Percentiles rank a stretch among this genome's conserved stretches.
Conservation (phyloP, 2,329 filamentous ascomycete species). For the Berkeleyomyces basicola region DNA sequence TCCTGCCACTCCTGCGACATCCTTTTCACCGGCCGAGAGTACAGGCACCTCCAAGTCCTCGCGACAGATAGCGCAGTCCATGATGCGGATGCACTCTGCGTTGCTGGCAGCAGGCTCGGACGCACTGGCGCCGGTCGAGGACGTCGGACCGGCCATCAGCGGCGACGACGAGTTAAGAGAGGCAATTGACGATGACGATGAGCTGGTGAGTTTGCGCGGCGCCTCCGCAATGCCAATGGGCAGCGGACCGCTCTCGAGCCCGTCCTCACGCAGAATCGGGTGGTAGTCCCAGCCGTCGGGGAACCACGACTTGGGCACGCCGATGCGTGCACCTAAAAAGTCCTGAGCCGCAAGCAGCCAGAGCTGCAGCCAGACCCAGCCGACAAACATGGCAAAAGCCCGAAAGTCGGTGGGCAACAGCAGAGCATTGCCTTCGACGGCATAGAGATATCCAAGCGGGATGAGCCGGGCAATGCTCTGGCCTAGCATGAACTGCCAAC, state of each 20-base stretch:
- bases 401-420: constrained; percentile 58
- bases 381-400: constrained; percentile 44
- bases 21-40: constrained; percentile 33
- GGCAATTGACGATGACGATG: not conserved
- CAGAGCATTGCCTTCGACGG: constrained; percentile 56
- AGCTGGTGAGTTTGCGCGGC: not conserved
- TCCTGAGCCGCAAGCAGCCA: constrained; percentile 66
- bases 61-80: constrained; percentile 92
- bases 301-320: constrained; percentile 51
- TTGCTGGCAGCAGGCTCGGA: constrained; percentile 16
- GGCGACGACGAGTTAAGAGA: constrained; percentile 21
- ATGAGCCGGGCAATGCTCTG: constrained; percentile 63
- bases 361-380: constrained; percentile 80
- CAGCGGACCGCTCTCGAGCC: constrained; percentile 59
- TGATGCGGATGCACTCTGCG: constrained; percentile 28
- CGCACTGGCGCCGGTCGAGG: constrained; percentile 16
- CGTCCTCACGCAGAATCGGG: constrained; percentile 69
- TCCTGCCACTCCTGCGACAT: constrained; percentile 35
- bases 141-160: constrained; percentile 17
- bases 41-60: constrained; percentile 83
- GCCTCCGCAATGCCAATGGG: constrained; percentile 49
- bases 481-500: constrained; percentile 78
- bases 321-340: constrained; percentile 74
- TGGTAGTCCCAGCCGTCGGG: constrained; percentile 90
- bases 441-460: constrained; percentile 76